phyloP scores from a whole-genome alignment of 495 filamentous ascomycete species.

The Penicillium bialowiezense region DNA sequence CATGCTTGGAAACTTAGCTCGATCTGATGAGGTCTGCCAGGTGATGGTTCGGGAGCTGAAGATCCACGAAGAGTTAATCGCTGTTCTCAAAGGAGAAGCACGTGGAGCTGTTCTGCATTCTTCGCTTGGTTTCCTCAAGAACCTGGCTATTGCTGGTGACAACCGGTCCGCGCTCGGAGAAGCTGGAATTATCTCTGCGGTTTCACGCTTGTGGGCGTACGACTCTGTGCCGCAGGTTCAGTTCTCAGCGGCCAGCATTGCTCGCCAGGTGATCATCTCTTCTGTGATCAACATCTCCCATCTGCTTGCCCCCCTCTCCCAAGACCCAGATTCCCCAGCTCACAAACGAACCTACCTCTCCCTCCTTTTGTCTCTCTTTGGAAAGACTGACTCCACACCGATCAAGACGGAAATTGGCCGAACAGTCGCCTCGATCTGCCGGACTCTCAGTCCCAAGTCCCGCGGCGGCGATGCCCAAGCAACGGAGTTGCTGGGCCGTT shows the following conservation, averaged over 20 bases:
- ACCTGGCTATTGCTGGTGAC: conserved; percentile 64
- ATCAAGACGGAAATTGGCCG: conserved; percentile 75
- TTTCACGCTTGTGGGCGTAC: conserved; percentile 60
- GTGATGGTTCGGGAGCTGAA: conserved; percentile 51
- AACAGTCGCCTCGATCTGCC: conserved; percentile 60
- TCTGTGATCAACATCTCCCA: conserved; percentile 55
- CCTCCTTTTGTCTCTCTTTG: conserved; percentile 55
- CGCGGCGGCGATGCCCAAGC: conserved; percentile 26
- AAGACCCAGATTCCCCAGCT: conserved; percentile 37
- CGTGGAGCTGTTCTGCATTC: conserved; percentile 60
- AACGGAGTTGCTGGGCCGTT: conserved; percentile 34
- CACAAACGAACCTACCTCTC: conserved; percentile 54
- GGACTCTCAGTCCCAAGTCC: conserved; percentile 47
- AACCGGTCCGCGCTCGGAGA: conserved; percentile 61
- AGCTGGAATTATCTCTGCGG: conserved; percentile 47
- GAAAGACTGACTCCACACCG: conserved; percentile 56
- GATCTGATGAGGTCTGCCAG: conserved; percentile 62
- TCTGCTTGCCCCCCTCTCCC: conserved; percentile 40
- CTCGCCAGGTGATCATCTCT: conserved; percentile 61
- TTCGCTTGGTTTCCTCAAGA: conserved; percentile 72
- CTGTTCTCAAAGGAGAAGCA: conserved; percentile 45
- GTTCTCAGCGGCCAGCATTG: conserved; percentile 64
- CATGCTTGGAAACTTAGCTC: conserved; percentile 73
- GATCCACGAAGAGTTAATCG: conserved; percentile 55
- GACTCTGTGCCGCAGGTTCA: conserved; percentile 65